Conservation (phyloP, 805 yeast genomes). For the Zygoascus tannicola region DNA sequence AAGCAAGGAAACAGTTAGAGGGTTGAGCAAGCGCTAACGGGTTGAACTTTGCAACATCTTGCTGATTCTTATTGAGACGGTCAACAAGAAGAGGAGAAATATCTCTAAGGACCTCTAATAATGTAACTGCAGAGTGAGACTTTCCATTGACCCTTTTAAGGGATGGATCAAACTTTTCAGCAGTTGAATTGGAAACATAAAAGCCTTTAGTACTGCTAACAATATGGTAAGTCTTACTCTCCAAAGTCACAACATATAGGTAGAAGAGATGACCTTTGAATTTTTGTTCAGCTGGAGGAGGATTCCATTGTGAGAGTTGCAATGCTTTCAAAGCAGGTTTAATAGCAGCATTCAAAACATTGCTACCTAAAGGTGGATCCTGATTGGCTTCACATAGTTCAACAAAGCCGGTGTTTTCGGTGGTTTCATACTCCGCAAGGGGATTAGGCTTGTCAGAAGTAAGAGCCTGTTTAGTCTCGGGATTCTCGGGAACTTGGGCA, state of each 20-base stretch:
- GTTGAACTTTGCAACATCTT: conserved; percentile 24
- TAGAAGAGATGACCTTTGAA: conserved; percentile 73
- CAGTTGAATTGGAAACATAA: conserved; percentile 61
- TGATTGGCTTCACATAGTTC: not conserved
- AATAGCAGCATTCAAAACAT: conserved; percentile 9
- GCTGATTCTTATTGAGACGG: conserved; percentile 45
- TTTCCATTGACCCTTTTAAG: conserved; percentile 28
- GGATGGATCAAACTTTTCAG: conserved; percentile 60
- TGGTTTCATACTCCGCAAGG: conserved; percentile 14
- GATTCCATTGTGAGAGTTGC: conserved; percentile 74
- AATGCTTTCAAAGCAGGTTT: conserved; percentile 45
- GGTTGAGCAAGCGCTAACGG: conserved; percentile 37
- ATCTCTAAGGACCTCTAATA: conserved; percentile 51
- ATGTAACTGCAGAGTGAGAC: conserved; percentile 38
- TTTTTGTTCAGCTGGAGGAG: conserved; percentile 58
- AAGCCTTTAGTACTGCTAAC: conserved; percentile 77
- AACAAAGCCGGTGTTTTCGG: conserved; percentile 11
- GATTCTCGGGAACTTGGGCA: conserved; percentile 10
- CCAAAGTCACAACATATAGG: conserved; percentile 65
- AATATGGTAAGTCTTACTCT: conserved; percentile 68
- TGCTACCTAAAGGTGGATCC: not conserved
- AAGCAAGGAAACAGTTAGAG: conserved; percentile 46
- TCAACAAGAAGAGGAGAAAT: conserved; percentile 55
- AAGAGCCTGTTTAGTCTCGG: conserved; percentile 11
- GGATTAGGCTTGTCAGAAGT: conserved; percentile 8